These are phyloP conservation scores for Nicotiana otophora DNA, from an alignment of 257 asterid genomes.

Conservation along the genomic window DNA sequence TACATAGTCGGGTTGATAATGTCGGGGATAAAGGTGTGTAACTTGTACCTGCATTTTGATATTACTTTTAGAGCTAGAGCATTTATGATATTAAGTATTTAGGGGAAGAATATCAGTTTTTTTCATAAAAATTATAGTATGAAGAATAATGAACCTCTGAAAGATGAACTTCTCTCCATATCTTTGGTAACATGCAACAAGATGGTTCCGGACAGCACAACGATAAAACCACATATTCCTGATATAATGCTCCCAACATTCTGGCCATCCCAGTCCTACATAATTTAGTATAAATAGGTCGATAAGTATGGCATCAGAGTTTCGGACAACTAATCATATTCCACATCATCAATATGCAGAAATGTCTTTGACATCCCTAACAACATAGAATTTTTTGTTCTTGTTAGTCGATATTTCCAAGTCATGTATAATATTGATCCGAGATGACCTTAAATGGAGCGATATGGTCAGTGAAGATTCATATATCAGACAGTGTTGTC, in stretches of 20 bases:
- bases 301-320: neutral
- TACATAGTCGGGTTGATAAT: constrained; percentile 45
- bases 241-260: constrained; percentile 59
- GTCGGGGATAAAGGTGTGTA: constrained; percentile 67
- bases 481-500: neutral
- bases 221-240: constrained; percentile 65
- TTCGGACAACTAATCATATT: neutral
- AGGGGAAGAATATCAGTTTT: neutral
- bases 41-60: constrained; percentile 31
- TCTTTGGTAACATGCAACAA: constrained; percentile 71
- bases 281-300: neutral
- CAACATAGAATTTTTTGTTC: neutral
- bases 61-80: neutral
- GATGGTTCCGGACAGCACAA: constrained; percentile 74
- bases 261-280: constrained; percentile 86
- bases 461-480: neutral
- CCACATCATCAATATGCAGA: neutral
- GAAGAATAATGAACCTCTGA: constrained; percentile 40
- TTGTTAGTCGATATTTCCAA: neutral
- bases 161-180: constrained; percentile 56
- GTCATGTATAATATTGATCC: neutral
- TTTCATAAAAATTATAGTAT: neutral
- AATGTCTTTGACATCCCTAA: neutral
- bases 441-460: too few relatives aligned
- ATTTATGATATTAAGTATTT: neutral